Percentiles rank a stretch among this genome's conserved stretches.
Conservation (phyloP, 2,329 filamentous ascomycete genomes). For the Didymella lethalis region DNA sequence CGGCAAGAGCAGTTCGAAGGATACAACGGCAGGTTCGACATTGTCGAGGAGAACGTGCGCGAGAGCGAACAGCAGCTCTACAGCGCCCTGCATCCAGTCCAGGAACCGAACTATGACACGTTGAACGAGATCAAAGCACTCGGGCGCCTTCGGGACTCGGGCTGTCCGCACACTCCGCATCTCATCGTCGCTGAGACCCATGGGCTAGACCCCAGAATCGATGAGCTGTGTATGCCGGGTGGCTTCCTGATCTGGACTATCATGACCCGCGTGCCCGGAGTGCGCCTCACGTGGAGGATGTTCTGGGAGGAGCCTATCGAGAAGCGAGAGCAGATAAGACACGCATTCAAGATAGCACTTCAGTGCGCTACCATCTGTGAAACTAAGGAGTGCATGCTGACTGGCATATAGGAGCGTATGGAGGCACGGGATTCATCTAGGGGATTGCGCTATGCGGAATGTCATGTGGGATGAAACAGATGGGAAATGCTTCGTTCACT, state of each 20-base stretch:
- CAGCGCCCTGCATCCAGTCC: background rate
- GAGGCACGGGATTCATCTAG: background rate
- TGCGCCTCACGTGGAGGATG: background rate
- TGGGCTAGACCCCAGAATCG: background rate
- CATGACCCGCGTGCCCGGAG: constrained; percentile 2
- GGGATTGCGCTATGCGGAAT: background rate
- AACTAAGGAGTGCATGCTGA: background rate
- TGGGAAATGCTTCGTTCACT: background rate
- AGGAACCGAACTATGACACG: background rate
- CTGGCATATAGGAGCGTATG: background rate
- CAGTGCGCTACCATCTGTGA: background rate
- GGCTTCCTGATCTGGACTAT: background rate
- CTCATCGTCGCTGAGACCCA: background rate
- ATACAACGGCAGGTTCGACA: too few species aligned
- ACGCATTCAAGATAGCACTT: constrained; percentile 1
- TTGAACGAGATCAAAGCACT: constrained; percentile 1
- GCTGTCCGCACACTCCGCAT: background rate
- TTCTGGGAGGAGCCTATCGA: background rate
- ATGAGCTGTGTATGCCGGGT: background rate
- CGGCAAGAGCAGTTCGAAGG: too few species aligned
- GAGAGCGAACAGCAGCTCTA: background rate
- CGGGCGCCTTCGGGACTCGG: background rate
- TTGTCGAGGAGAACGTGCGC: background rate
- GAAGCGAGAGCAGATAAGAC: background rate
- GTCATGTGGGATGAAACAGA: constrained; percentile 9